Evolutionary conservation across 345 rosid species (phyloP), one percentile per base, ranked within the genome.

Genomic region (Mallotus nudiflorus): DNA sequence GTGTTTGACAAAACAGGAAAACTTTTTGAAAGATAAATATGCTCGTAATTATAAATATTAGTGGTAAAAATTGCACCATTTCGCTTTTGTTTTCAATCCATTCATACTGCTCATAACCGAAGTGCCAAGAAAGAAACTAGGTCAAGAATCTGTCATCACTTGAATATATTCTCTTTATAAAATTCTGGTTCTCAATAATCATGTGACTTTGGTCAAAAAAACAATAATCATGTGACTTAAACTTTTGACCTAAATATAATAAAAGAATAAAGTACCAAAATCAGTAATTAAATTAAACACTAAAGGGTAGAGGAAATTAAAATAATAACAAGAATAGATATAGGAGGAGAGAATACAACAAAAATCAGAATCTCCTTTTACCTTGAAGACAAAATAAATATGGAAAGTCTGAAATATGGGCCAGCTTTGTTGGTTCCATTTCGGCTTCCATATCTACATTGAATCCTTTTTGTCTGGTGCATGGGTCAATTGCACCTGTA

Each of bases 341-440:
- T 13, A 48, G 22, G 0, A 20, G 11, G 37, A 39, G 31, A 5
- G 25, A 51, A 44, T 9, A 0, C 1, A 61, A 27, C 16, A 19
- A 46, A 76, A 58, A 28, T 24, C 45, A 57, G 77, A 68, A 73
- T 78, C 49, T 1, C 50, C 18, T 56, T 63, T 8, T 1, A 9
- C 13, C 5, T 25, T 2, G 31, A 19, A 15, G 71, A 74, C 57
- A 37, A 58, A 68, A 65, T 54, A 59, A 37, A 29, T 0, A 6
- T 42, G 58, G 61, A 6, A 71, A 71, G 67, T 65, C 55, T 40
- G 24, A 46, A 40, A 24, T 22, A 66, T 62, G 84, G 78, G 69
- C 56, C 78, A 62, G 0, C 6, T 0, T n/a, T 62, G 71, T 70
- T 62, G 66, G 61, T 53, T 69, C 52, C 13, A 18, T 59, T 39